phyloP scores from a whole-genome alignment of 75 land plant species.

The Pinus albicaulis region DNA sequence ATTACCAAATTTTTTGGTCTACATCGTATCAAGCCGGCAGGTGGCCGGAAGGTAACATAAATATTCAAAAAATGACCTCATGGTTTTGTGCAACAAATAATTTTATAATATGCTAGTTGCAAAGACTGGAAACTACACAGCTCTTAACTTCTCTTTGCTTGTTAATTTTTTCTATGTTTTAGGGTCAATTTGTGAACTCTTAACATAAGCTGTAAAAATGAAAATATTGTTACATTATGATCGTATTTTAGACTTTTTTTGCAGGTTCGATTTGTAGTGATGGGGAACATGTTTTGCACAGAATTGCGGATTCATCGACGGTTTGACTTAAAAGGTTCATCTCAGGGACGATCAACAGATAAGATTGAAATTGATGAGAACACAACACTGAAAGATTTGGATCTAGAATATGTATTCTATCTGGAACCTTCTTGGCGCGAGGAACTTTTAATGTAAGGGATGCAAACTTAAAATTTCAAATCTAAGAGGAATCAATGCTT shows the following conservation, averaged over 20 bases:
- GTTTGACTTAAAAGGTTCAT: slow-evolving; percentile 96
- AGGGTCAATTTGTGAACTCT: slow-evolving; percentile 1
- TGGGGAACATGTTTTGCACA: slow-evolving; percentile 99
- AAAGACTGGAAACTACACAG: background rate
- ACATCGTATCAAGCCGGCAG: slow-evolving; percentile 95
- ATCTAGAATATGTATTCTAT: slow-evolving; percentile 84
- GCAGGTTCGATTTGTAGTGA: slow-evolving; percentile 97
- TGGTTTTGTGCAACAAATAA: background rate
- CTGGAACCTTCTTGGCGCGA: slow-evolving; percentile 96
- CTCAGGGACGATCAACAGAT: slow-evolving; percentile 90
- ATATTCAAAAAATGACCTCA: slow-evolving; percentile 2
- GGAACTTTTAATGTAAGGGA: slow-evolving; percentile 70
- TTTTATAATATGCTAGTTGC: background rate
- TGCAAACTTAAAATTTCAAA: background rate
- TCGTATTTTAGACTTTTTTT: slow-evolving; percentile 10
- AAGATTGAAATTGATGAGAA: slow-evolving; percentile 97
- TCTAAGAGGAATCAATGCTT: background rate
- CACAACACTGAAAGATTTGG: slow-evolving; percentile 94
- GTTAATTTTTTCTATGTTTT: background rate
- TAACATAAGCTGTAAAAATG: background rate
- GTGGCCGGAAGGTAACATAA: slow-evolving; percentile 89
- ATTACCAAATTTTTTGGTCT: slow-evolving; percentile 99
- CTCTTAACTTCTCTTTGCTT: background rate
- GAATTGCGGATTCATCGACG: slow-evolving; percentile 91
- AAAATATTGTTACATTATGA: slow-evolving; percentile 3